Conservation (phyloP, 2,329 filamentous ascomycete species). For the Aquanectria penicillioides region DNA sequence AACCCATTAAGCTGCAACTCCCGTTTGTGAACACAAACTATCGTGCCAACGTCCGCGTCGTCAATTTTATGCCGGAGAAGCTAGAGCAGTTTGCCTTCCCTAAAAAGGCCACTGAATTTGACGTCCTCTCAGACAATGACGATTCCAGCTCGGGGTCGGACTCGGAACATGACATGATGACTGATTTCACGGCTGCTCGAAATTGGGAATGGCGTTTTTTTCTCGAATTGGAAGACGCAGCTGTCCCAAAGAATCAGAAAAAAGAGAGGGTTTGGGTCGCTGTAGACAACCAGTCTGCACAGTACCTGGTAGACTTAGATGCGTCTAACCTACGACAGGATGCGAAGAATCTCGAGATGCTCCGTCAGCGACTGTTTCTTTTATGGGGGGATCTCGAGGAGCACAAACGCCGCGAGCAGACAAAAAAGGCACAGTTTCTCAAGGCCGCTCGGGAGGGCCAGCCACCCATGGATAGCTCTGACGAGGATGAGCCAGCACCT, state of each 20-base stretch:
- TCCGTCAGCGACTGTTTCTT: slow-evolving; percentile 78
- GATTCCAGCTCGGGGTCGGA: slow-evolving; percentile 39
- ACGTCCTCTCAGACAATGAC: slow-evolving; percentile 58
- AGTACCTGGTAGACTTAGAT: slow-evolving; percentile 59
- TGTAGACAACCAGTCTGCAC: slow-evolving; percentile 67
- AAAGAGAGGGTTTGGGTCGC: slow-evolving; percentile 71
- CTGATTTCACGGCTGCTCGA: slow-evolving; percentile 36
- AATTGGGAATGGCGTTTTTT: slow-evolving; percentile 88
- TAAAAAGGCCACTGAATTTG: slow-evolving; percentile 55
- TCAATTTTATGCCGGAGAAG: slow-evolving; percentile 79
- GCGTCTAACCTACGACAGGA: slow-evolving; percentile 67
- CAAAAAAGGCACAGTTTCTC: slow-evolving; percentile 40
- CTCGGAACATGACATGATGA: slow-evolving; percentile 35
- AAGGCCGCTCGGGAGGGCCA: slow-evolving; percentile 42
- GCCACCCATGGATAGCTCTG: slow-evolving; percentile 52
- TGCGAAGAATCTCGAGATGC: slow-evolving; percentile 53
- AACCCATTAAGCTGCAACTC: slow-evolving; percentile 53
- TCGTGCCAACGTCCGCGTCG: slow-evolving; percentile 75
- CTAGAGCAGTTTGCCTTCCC: slow-evolving; percentile 76
- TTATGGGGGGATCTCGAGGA: slow-evolving; percentile 92
- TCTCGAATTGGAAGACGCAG: slow-evolving; percentile 78
- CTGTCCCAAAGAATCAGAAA: slow-evolving; percentile 41
- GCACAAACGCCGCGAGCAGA: slow-evolving; percentile 57
- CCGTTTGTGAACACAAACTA: slow-evolving; percentile 83
- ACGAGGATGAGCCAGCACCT: slow-evolving; percentile 36